These are phyloP conservation scores for Mrakia hoshinonis DNA, from an alignment of 768 basidiomycete genomes.

Conservation along the genomic window DNA sequence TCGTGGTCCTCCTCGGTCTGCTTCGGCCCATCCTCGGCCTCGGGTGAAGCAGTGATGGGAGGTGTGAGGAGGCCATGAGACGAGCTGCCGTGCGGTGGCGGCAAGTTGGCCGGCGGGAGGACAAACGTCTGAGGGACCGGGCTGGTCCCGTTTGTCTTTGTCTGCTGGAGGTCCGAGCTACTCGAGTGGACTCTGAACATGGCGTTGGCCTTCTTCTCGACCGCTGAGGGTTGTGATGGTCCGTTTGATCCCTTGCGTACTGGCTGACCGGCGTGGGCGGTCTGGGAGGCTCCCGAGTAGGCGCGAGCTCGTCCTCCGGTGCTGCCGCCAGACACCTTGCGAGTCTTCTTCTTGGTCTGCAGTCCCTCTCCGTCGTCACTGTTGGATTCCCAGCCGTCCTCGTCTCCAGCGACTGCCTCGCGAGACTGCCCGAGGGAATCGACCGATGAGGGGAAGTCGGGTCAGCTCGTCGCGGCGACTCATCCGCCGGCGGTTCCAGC, in stretches of 20 bases:
- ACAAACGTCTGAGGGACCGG: neutral
- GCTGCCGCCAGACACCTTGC: neutral
- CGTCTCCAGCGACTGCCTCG: conserved; percentile 9
- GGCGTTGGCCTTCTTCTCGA: neutral
- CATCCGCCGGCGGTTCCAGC: neutral
- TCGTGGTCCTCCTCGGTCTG: neutral
- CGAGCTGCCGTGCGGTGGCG: neutral
- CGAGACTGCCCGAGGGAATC: neutral
- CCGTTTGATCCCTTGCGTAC: neutral
- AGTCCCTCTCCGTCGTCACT: conserved; percentile 7
- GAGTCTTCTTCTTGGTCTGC: conserved; percentile 1
- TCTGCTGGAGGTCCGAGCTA: conserved; percentile 7
- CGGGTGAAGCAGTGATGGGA: neutral
- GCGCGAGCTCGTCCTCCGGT: neutral
- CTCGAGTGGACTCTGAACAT: conserved; percentile 22
- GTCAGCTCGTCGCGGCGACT: neutral
- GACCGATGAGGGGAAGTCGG: neutral
- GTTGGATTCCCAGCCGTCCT: conserved; percentile 23
- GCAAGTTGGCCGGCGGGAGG: neutral
- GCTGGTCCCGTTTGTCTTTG: conserved; percentile 5
- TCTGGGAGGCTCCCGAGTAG: conserved; percentile 5
- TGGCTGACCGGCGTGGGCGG: neutral
- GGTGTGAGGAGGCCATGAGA: neutral
- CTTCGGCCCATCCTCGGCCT: no score
- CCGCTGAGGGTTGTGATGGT: no score